Conservation (phyloP, 139 green algal species). For the Chlorella sp. region DNA sequence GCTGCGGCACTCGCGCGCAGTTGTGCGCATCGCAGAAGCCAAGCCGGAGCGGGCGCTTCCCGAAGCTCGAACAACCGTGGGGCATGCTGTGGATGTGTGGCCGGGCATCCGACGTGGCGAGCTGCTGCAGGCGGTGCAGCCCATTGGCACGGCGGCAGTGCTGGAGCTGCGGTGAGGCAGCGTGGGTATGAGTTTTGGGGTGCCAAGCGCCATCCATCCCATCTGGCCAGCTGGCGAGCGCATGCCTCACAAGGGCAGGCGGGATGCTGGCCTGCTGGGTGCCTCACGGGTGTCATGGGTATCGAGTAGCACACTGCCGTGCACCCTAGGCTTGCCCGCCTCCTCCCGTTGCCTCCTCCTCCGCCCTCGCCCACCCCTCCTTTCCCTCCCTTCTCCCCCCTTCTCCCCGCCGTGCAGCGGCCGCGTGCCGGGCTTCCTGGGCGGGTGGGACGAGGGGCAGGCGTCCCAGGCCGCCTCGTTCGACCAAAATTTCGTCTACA, state of each 20-base stretch:
- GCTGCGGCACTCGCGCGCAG: background rate
- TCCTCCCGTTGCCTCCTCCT: background rate
- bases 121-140: background rate
- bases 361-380: background rate
- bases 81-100: conserved; percentile 1
- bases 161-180: conserved; percentile 11
- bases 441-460: background rate
- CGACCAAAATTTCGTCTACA: background rate
- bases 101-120: background rate
- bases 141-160: background rate
- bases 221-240: background rate
- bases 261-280: background rate
- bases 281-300: too few species aligned
- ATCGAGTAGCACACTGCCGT: too few species aligned
- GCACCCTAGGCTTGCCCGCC: too few species aligned
- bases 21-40: background rate
- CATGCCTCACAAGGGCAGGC: background rate
- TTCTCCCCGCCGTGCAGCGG: background rate
- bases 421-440: conserved; percentile 3
- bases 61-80: background rate
- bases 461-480: background rate
- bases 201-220: background rate
- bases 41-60: background rate
- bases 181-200: background rate
- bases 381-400: background rate